Percentiles rank a stretch among this genome's conserved stretches.
Conservation (phyloP, 176 grass and related monocot genomes). For the Zea mays region DNA sequence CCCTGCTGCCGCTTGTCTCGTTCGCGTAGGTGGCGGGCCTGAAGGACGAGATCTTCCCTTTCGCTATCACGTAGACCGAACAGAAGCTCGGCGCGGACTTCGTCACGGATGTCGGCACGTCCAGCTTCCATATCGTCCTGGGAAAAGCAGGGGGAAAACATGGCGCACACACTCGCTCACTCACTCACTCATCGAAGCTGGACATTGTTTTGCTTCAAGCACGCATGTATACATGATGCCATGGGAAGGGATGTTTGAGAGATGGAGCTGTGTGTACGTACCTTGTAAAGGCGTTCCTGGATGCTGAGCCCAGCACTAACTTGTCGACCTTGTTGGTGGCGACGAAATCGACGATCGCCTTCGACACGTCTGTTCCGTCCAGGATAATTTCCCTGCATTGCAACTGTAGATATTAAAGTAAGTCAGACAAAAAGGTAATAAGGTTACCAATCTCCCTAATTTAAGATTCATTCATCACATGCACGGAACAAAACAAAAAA, state of each 20-base stretch:
- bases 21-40: conserved; percentile 54
- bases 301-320: conserved; percentile 63
- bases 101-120: conserved; percentile 68
- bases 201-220: background rate
- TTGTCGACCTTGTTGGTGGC: conserved; percentile 47
- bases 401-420: conserved; percentile 67
- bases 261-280: background rate
- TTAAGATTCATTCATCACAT: background rate
- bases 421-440: conserved; percentile 30
- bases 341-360: conserved; percentile 79
- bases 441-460: background rate
- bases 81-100: conserved; percentile 60
- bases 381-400: conserved; percentile 80
- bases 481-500: background rate
- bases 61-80: conserved; percentile 76
- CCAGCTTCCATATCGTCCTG: conserved; percentile 70
- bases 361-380: conserved; percentile 62
- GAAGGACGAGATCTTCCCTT: conserved; percentile 73
- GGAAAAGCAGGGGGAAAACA: conserved; percentile 24
- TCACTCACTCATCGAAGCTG: background rate
- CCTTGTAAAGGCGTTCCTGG: conserved; percentile 72
- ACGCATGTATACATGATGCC: background rate
- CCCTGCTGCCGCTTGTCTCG: conserved; percentile 21
- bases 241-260: background rate
- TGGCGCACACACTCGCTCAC: background rate